Percentiles rank a stretch among this genome's conserved stretches.
phyloP scores from a whole-genome alignment of 305 asterid genomes.

The Fraxinus latifolia region DNA sequence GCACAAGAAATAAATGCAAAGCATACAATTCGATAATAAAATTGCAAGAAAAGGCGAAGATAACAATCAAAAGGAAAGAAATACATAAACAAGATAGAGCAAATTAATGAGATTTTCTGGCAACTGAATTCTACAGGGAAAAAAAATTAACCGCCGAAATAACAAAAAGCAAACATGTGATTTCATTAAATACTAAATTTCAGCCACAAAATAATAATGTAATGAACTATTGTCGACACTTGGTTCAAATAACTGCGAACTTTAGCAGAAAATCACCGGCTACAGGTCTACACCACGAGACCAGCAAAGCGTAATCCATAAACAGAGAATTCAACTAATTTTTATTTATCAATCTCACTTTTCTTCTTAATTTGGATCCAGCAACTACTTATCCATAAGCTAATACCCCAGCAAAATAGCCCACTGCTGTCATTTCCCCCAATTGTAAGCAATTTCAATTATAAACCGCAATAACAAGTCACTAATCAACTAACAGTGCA shows the following conservation, averaged over 20 bases:
- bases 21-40: background rate
- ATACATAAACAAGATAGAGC: background rate
- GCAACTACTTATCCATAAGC: background rate
- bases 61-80: background rate
- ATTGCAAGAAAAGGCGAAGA: background rate
- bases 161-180: background rate
- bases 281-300: background rate
- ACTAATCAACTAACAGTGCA: background rate
- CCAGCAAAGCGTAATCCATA: background rate
- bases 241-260: background rate
- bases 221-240: background rate
- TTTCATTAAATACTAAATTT: background rate
- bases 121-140: background rate
- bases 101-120: background rate
- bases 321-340: background rate
- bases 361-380: background rate
- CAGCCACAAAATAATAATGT: background rate
- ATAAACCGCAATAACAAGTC: conserved; percentile 19
- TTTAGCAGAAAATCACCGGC: background rate
- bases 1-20: background rate
- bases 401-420: background rate
- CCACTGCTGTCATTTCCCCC: background rate
- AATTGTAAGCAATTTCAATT: background rate
- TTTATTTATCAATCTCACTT: background rate
- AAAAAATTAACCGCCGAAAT: background rate